Conservation (phyloP, 2,329 filamentous ascomycete genomes). For the Bipolaris gigantea region DNA sequence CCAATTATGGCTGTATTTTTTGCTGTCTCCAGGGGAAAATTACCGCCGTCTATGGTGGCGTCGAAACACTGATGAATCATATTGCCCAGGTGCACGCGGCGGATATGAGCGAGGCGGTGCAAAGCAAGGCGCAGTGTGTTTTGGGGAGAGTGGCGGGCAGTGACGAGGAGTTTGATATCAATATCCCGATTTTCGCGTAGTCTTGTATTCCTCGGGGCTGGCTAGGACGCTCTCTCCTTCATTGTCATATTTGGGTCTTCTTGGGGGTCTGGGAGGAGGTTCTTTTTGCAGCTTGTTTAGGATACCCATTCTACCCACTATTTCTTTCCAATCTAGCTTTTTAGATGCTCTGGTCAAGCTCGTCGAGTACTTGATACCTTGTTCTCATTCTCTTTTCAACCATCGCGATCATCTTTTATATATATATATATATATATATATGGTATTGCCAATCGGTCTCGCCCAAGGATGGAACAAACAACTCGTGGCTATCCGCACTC, state of each 20-base stretch:
- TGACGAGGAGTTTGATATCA: constrained; percentile 45
- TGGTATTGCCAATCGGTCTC: too few relatives aligned
- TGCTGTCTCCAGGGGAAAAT: constrained; percentile 38
- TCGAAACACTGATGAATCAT: constrained; percentile 47
- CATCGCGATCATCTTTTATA: too few relatives aligned
- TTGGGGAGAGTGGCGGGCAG: constrained; percentile 38
- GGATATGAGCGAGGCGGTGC: constrained; percentile 31
- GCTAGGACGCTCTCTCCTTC: too few relatives aligned
- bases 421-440: too few relatives aligned
- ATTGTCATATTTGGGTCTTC: too few relatives aligned
- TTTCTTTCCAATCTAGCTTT: too few relatives aligned
- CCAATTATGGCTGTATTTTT: constrained; percentile 44
- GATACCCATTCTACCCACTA: too few relatives aligned
- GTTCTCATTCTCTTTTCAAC: too few relatives aligned
- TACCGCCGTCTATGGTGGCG: constrained; percentile 42
- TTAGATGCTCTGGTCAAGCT: too few relatives aligned
- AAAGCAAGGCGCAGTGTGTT: constrained; percentile 39
- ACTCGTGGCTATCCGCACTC: neutral
- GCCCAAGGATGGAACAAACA: neutral
- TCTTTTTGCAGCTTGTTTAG: too few relatives aligned
- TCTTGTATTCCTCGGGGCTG: neutral
- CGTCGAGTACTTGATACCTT: too few relatives aligned
- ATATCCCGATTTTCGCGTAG: constrained; percentile 32
- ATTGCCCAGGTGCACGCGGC: constrained; percentile 42
- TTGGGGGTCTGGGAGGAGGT: too few relatives aligned